Conservation (phyloP, 2,329 filamentous ascomycete species). For the Colletotrichum ledebouriae region DNA sequence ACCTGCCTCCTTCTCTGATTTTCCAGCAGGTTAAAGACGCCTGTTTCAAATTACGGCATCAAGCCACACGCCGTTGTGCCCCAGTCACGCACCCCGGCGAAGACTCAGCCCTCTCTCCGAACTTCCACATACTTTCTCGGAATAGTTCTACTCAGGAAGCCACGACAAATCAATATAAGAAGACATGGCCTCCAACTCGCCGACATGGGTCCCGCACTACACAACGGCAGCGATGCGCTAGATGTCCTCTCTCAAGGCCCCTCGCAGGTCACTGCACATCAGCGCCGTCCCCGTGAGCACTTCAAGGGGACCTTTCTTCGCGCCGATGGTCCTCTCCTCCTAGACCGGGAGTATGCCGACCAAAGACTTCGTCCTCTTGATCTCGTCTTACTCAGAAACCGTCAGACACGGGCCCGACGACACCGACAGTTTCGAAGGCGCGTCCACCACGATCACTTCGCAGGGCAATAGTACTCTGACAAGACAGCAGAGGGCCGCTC, state of each 20-base stretch:
- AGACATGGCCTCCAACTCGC: not conserved
- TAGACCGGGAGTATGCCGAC: constrained; percentile 20
- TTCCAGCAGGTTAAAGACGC: constrained; percentile 3
- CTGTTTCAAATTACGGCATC: not conserved
- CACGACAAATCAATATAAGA: not conserved
- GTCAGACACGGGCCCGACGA: not conserved
- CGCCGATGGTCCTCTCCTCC: constrained; percentile 19
- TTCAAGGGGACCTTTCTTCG: constrained; percentile 29
- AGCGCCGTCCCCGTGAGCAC: constrained; percentile 3
- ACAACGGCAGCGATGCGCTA: constrained; percentile 28
- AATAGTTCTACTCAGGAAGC: not conserved
- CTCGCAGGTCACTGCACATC: constrained; percentile 25
- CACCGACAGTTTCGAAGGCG: constrained; percentile 13
- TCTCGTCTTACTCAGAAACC: constrained; percentile 32
- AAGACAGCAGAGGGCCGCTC: constrained; percentile 50
- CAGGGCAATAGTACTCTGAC: constrained; percentile 23
- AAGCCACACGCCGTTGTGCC: constrained; percentile 25
- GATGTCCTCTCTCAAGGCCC: constrained; percentile 22
- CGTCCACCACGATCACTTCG: not conserved
- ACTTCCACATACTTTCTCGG: constrained; percentile 9
- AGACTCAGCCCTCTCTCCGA: not conserved
- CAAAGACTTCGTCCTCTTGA: constrained; percentile 32
- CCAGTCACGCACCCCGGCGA: constrained; percentile 9
- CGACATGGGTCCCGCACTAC: constrained; percentile 31
- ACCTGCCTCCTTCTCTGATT: constrained; percentile 21